These are phyloP conservation scores for Coniochaeta hoffmannii DNA, from an alignment of 2,329 filamentous ascomycete species.

Conservation along the genomic window DNA sequence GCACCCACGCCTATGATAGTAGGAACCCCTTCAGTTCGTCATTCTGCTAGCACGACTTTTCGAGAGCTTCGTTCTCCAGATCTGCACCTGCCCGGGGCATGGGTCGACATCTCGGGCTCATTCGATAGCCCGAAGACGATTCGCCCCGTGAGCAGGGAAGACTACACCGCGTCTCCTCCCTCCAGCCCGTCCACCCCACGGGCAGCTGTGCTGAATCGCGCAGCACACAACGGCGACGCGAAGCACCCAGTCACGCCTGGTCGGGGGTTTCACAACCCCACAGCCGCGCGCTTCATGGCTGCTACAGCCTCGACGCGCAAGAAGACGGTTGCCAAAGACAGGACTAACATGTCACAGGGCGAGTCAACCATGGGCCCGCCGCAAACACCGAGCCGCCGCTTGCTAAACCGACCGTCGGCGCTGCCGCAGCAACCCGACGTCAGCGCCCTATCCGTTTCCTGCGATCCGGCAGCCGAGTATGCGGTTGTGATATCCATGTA, in stretches of 20 bases:
- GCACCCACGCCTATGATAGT: constrained; percentile 64
- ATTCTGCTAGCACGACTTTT: constrained; percentile 22
- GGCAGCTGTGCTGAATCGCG: background rate
- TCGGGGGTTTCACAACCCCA: constrained; percentile 3
- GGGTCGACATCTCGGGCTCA: background rate
- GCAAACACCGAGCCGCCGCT: constrained; percentile 47
- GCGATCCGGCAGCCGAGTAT: constrained; percentile 69
- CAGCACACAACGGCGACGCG: background rate
- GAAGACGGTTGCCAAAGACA: constrained; percentile 36
- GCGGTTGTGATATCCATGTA: constrained; percentile 94
- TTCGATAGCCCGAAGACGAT: constrained; percentile 33
- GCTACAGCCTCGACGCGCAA: constrained; percentile 36
- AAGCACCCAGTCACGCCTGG: background rate
- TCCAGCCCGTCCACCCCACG: constrained; percentile 7
- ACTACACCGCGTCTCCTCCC: constrained; percentile 7
- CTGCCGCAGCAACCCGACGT: constrained; percentile 71
- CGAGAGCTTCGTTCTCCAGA: background rate
- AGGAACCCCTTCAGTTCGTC: constrained; percentile 37
- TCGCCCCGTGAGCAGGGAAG: constrained; percentile 30
- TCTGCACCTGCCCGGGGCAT: background rate
- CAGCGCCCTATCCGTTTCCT: constrained; percentile 57
- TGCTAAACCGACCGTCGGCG: constrained; percentile 60
- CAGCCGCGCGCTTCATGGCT: constrained; percentile 32
- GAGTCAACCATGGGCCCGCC: constrained; percentile 37
- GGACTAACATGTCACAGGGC: constrained; percentile 32